These are phyloP conservation scores for Vaccinium myrtillus DNA, from an alignment of 148 eudicot genomes.

Conservation along the genomic window DNA sequence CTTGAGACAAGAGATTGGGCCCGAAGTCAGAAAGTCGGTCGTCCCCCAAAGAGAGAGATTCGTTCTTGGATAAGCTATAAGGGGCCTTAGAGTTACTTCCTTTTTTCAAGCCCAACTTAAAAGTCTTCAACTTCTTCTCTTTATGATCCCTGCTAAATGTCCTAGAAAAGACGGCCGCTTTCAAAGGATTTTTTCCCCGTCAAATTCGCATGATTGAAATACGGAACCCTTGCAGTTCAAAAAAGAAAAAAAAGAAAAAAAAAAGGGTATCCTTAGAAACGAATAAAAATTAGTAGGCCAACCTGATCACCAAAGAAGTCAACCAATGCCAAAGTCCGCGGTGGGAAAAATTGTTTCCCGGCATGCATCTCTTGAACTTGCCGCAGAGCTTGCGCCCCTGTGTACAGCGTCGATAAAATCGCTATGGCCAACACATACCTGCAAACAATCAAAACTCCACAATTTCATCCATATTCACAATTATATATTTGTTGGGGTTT, in stretches of 20 bases:
- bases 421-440: slow-evolving; percentile 71
- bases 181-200: neutral
- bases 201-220: neutral
- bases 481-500: neutral
- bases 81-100: no score
- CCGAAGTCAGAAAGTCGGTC: no score
- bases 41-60: no score
- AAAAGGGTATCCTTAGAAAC: neutral
- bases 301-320: slow-evolving; percentile 81
- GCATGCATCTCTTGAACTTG: slow-evolving; percentile 50
- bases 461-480: neutral
- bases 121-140: no score
- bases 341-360: slow-evolving; percentile 28
- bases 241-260: no score
- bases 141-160: no score
- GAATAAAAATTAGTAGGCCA: slow-evolving; percentile 1
- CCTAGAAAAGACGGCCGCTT: no score
- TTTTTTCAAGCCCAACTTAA: no score
- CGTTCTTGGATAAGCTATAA: no score
- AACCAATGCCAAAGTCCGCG: slow-evolving; percentile 28
- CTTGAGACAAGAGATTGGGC: no score
- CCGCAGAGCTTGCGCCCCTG: slow-evolving; percentile 43
- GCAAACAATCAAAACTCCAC: neutral
- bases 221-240: neutral
- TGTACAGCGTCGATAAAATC: slow-evolving; percentile 53